Base-by-base conservation (phyloP, 2,329 filamentous ascomycete genomes). In the Cladosporium sp. region DNA sequence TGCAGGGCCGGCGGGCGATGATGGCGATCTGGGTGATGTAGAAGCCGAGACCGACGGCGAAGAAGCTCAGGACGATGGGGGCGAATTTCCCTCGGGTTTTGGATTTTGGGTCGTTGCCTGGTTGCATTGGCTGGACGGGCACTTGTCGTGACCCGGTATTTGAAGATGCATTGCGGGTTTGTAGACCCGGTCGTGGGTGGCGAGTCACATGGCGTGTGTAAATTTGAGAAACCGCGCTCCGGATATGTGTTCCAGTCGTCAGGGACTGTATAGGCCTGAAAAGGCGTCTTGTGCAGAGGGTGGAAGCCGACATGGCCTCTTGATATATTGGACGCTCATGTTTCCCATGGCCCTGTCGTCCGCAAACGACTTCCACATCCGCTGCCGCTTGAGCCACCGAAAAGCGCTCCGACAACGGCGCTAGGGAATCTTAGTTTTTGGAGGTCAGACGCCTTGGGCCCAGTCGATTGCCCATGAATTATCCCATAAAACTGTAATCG, bases 31-130 rank as follows among this genome's bases (percentile, higher is more conserved):
- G 74, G 8, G 75, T 70, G 44, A 71, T 72, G 67, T 83, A 83
- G 69, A 80, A 74, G 34, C 78, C 80, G 49, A 81, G 69, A 4
- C 73, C 77, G 51, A 78, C 79, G 38, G 77, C 78, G 52, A 78
- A 68, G 68, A 72, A 72, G 34, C 72, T 67, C n/a, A 77, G 68
- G 65, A 77, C 68, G 21, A 66, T 47, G 2, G 51, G 44, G 1
- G 55, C 64, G 18, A 52, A 32, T 15, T 49, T 54, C 2, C 32
- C 44, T 8, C 38, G 6, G 12, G 30, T 14, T 28, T 59, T 52
- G 6, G 14, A n/a, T 18, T 14, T 41, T 2, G 64, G 47, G 38
- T 21, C 30, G 47, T 59, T 65, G 3, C 15, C 21, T 12, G 64
- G 57, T 24, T 54, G 44, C 55, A 65, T 59, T 44, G 64, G 64